A percentile compares a stretch with the other conserved stretches of the same genome.
Conservation (phyloP, 2,329 filamentous ascomycete genomes). For the Pyrenochaeta sp. region DNA sequence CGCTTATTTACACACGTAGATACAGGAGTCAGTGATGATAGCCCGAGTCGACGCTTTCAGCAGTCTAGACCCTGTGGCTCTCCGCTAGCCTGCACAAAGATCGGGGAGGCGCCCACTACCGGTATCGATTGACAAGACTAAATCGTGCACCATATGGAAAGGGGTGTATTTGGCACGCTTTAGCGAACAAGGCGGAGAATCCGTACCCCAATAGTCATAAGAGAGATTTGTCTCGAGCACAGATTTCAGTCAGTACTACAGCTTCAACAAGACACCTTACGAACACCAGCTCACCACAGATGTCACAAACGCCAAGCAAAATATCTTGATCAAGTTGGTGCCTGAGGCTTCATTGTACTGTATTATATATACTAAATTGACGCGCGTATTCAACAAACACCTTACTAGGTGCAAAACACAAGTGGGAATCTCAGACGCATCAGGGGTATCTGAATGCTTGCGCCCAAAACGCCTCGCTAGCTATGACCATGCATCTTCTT, state of each 20-base stretch:
- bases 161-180: neutral
- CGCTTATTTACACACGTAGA: neutral
- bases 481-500: constrained; percentile 13
- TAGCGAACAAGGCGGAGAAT: neutral
- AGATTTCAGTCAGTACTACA: neutral
- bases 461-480: constrained; percentile 14
- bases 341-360: neutral
- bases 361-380: neutral
- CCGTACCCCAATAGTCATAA: neutral
- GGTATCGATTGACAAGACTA: neutral
- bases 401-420: neutral
- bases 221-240: neutral
- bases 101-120: neutral
- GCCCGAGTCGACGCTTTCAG: neutral
- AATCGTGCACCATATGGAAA: neutral
- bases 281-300: neutral
- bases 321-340: neutral
- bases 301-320: neutral
- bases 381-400: neutral
- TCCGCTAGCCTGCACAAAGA: neutral
- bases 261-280: neutral
- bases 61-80: neutral
- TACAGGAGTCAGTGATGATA: neutral
- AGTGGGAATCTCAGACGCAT: neutral
- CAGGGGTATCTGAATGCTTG: neutral